Base-by-base conservation (phyloP, 768 basidiomycete species). In the Clitopilus passeckerianus region DNA sequence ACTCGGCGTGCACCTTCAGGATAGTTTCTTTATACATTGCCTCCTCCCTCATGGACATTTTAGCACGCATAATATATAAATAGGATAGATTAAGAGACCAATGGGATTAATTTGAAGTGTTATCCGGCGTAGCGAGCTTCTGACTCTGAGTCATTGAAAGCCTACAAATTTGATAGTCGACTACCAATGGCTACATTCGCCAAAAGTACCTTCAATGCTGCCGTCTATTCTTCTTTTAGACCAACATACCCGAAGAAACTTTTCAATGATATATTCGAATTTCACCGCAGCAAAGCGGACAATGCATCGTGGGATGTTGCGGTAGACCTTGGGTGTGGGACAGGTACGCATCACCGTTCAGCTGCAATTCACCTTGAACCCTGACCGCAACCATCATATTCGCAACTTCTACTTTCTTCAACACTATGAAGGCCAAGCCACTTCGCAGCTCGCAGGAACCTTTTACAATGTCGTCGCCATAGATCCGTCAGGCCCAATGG, bases 271-370 rank as follows among this genome's bases (percentile, higher is more conserved):
- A 73, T 93, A 44, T 84, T 85, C 64, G 68, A 74, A 4, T 89
- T 84, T 65, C 91, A 93, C 65, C 63, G 63, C 12, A 63, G 57
- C 64, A 59, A 50, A 54, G 55, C 20, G 60, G 71, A 53, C 61
- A 69, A 57, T 3, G 9, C 46, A 5, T 50, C 20, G n/a, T 89
- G 84, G 80, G 77, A 83, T 14, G 75, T 72, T 16, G 90, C 88
- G 0, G 76, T 91, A 0, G 92, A 95, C 64, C 68, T 93, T 1
- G 91, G 93, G 4, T 93, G 92, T 71, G 91, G 93, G 24, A 90
- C 92, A n/a, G 89, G 91, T 89, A 59, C 10, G 69, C 64, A 30
- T 30, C 23, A 30, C n/a, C 50, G 20, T 50, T 18, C 5, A 4
- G 22, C 46, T 50, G 6, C 18, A 33, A 43, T 41, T 12, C 12